These are phyloP conservation scores for Curvularia sp. DNA, from an alignment of 2,329 filamentous ascomycete species.

Conservation along the genomic window DNA sequence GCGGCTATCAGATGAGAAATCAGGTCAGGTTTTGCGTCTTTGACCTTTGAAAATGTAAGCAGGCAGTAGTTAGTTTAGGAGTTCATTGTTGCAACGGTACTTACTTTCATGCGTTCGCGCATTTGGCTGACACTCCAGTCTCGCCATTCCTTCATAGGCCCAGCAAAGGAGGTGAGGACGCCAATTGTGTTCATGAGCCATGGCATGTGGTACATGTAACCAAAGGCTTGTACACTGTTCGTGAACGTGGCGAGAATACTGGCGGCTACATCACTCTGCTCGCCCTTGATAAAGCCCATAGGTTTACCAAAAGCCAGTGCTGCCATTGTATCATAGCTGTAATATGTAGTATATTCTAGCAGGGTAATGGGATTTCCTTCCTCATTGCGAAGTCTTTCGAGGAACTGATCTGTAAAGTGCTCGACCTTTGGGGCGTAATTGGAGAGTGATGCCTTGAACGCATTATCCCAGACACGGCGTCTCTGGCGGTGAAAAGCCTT, in stretches of 20 bases:
- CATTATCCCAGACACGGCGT: conserved; percentile 41
- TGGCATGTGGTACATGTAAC: conserved; percentile 36
- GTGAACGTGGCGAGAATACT: conserved; percentile 45
- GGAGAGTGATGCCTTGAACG: conserved; percentile 36
- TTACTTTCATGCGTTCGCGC: conserved; percentile 31
- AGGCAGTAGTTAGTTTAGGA: neutral
- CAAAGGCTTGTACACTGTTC: conserved; percentile 29
- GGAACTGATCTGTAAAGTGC: conserved; percentile 32
- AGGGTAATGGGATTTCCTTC: conserved; percentile 47
- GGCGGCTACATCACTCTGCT: conserved; percentile 32
- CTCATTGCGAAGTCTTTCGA: conserved; percentile 23
- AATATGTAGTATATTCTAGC: conserved; percentile 52
- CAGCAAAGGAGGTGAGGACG: conserved; percentile 26
- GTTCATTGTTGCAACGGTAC: neutral
- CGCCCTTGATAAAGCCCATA: conserved; percentile 50
- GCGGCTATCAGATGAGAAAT: conserved; percentile 33
- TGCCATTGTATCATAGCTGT: conserved; percentile 56
- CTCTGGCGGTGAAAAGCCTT: conserved; percentile 34
- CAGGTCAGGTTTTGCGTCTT: conserved; percentile 31
- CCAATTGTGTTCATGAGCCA: conserved; percentile 39
- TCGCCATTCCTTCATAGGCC: conserved; percentile 37
- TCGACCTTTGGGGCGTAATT: conserved; percentile 33
- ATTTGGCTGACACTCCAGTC: conserved; percentile 36
- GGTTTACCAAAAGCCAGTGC: conserved; percentile 54
- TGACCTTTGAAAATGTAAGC: conserved; percentile 15